These are phyloP conservation scores for Phytophthora cryptogea DNA, from an alignment of 352 stramenopile species.

Conservation along the genomic window DNA sequence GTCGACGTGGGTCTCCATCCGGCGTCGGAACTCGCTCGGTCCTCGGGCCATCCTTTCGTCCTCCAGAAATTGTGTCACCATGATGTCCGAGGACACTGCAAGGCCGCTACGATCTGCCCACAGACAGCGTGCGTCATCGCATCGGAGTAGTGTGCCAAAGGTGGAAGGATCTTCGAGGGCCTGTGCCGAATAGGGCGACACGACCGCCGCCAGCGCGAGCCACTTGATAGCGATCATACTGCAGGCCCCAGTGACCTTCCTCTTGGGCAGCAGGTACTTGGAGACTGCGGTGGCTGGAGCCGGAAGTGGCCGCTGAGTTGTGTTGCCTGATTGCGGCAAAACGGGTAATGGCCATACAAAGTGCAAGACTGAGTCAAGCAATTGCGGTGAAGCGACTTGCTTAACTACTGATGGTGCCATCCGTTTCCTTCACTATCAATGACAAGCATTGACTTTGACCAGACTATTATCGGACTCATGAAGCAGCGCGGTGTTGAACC, in stretches of 20 bases:
- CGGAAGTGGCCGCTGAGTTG: slow-evolving; percentile 19
- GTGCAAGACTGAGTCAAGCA: slow-evolving; percentile 18
- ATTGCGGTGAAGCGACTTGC: slow-evolving; percentile 7
- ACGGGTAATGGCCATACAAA: slow-evolving; percentile 19
- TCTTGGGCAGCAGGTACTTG: slow-evolving; percentile 5
- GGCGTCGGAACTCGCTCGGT: slow-evolving; percentile 43
- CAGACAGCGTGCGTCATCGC: slow-evolving; percentile 45
- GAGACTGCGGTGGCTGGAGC: slow-evolving; percentile 11
- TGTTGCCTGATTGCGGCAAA: slow-evolving; percentile 27
- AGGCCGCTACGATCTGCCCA: slow-evolving; percentile 55
- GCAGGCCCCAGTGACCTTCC: neutral
- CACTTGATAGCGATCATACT: slow-evolving; percentile 15
- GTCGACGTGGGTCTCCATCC: slow-evolving; percentile 61
- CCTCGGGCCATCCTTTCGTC: slow-evolving; percentile 40
- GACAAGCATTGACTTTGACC: slow-evolving; percentile 1
- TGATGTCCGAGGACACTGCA: slow-evolving; percentile 37
- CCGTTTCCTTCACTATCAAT: slow-evolving; percentile 1
- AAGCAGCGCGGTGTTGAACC: slow-evolving; percentile 1
- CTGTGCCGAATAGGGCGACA: slow-evolving; percentile 5
- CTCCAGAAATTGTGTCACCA: slow-evolving; percentile 69
- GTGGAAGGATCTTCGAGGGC: slow-evolving; percentile 27
- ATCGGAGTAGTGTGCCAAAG: slow-evolving; percentile 67
- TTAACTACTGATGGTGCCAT: neutral
- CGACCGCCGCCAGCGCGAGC: slow-evolving; percentile 8
- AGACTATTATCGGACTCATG: slow-evolving; percentile 8